Evolutionary conservation across 306 rosid genomes (phyloP).

Genomic region (Malus sylvestris): DNA sequence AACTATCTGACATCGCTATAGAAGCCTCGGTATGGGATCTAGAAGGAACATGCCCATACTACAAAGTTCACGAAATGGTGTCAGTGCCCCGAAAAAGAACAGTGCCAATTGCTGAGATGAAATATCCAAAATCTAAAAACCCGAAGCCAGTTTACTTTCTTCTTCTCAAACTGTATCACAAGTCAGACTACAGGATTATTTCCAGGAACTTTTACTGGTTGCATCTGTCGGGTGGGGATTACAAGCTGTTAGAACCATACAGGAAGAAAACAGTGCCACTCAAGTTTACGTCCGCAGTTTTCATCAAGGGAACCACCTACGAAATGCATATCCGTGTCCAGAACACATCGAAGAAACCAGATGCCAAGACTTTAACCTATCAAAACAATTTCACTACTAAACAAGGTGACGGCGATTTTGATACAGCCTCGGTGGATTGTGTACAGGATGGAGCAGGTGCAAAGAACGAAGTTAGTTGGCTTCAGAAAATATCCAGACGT

Average conservation of each 20-base stretch:
- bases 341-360: conserved; percentile 50
- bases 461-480: conserved; percentile 30
- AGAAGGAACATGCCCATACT: conserved; percentile 73
- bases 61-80: conserved; percentile 45
- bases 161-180: conserved; percentile 77
- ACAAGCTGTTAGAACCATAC: conserved; percentile 71
- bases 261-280: conserved; percentile 65
- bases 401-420: conserved; percentile 30
- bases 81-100: conserved; percentile 59
- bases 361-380: conserved; percentile 25
- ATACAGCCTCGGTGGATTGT: conserved; percentile 19
- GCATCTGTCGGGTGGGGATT: conserved; percentile 76
- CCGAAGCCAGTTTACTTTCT: conserved; percentile 82
- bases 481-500: conserved; percentile 34
- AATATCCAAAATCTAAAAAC: conserved; percentile 65
- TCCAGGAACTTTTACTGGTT: conserved; percentile 95
- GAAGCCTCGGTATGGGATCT: conserved; percentile 94
- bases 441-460: conserved; percentile 13
- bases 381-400: conserved; percentile 28
- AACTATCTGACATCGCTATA: conserved; percentile 53
- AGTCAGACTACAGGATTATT: conserved; percentile 44
- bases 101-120: conserved; percentile 55
- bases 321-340: conserved; percentile 59
- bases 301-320: conserved; percentile 47
- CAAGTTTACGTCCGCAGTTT: conserved; percentile 49